Evolutionary conservation across 805 yeast species (phyloP).

Genomic region (Nakazawaea ishiwadae): DNA sequence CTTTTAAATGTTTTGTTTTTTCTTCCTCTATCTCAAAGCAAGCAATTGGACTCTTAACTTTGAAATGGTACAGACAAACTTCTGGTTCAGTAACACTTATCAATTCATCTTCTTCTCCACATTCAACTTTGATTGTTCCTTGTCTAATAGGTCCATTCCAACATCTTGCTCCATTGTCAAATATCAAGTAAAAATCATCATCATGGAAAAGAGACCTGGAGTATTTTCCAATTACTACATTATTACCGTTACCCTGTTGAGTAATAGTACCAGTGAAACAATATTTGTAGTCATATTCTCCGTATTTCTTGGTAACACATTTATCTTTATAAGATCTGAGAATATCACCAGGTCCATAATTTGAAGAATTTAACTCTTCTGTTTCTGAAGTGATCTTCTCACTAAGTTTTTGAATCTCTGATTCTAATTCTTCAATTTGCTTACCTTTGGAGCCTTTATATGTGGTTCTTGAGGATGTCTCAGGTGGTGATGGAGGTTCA

Average conservation of each 20-base stretch:
- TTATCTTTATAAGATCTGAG: constrained; percentile 50
- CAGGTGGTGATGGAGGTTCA: background rate
- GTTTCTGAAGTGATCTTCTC: background rate
- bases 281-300: constrained; percentile 67
- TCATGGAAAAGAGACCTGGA: constrained; percentile 1
- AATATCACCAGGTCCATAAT: constrained; percentile 60
- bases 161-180: constrained; percentile 67
- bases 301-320: constrained; percentile 46
- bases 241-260: constrained; percentile 47
- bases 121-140: constrained; percentile 56
- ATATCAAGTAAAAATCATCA: constrained; percentile 28
- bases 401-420: background rate
- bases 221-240: constrained; percentile 47
- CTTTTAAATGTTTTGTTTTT: background rate
- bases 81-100: constrained; percentile 82
- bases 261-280: constrained; percentile 52
- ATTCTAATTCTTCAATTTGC: constrained; percentile 7
- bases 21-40: constrained; percentile 27
- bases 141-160: constrained; percentile 93
- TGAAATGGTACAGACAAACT: constrained; percentile 72
- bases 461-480: background rate
- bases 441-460: background rate
- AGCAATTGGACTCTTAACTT: constrained; percentile 40
- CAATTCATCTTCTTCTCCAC: constrained; percentile 57
- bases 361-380: constrained; percentile 8